Evolutionary conservation across 495 filamentous ascomycete genomes (phyloP), one percentile per base, ranked within the genome.

Genomic region (Daldinia caldariorum): DNA sequence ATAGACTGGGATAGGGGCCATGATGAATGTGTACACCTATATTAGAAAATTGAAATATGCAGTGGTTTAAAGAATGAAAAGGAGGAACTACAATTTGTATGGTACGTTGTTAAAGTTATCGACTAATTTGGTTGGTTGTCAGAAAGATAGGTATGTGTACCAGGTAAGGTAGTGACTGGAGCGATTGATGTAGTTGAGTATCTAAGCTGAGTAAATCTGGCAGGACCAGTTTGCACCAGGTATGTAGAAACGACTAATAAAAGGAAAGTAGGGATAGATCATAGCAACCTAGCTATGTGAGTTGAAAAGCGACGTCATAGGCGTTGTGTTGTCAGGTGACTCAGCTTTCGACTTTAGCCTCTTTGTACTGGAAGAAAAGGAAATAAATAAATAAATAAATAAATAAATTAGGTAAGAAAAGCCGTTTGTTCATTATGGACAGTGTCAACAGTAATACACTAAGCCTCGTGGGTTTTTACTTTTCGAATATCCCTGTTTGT

Each of bases 1-100:
- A 81, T 89, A 86, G 31, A 89, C 81, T 45, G 78, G 84, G 67
- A 91, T 86, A 4, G 86, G 86, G 9, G 86, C 79, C 83, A 89
- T 89, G 37, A 29, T 81, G 61, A 73, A 32, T 12, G 18, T 14
- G 16, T 3, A 12, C 18, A 37, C 8, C 41, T 45, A 45, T 20
- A 18, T 45, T 9, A 45, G 16, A 45, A 18, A 45, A 18, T 47
- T 47, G 1, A 18, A 22, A 22, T 47, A 16, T 47, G 43, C 18
- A 47, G 43, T 47, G 9, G 7, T 22, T 47, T 20, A 20, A 10
- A 47, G 16, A 7, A n/a, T 10, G 10, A 8, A 12, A 0, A 16
- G 20, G 43, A 47, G 43, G 12, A 22, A 20, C 18, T 47, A 47
- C 18, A 22, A 47, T 20, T 47, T 6, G 22, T 32, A 16, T n/a